phyloP scores from a whole-genome alignment of 768 basidiomycete species.

The Dendrothele bispora region DNA sequence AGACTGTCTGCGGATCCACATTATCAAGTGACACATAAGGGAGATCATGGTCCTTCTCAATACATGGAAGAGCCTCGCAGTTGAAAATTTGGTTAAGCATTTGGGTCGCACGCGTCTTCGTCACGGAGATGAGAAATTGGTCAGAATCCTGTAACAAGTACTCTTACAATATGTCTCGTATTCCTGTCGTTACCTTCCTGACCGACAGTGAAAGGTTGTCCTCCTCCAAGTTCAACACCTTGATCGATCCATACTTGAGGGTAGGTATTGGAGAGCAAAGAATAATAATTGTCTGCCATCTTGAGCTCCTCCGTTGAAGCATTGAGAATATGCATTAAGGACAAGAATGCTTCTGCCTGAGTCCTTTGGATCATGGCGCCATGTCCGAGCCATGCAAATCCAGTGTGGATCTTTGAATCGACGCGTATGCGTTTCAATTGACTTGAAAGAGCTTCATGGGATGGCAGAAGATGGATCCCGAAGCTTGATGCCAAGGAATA shows the following conservation, averaged over 20 bases:
- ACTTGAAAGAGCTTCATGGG: constrained; percentile 60
- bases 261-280: constrained; percentile 52
- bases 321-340: constrained; percentile 43
- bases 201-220: constrained; percentile 62
- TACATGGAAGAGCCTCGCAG: constrained; percentile 3
- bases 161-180: constrained; percentile 55
- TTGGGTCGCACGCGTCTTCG: constrained; percentile 48
- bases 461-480: constrained; percentile 56
- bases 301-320: constrained; percentile 48
- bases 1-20: constrained; percentile 11
- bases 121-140: too few species aligned
- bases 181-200: constrained; percentile 59
- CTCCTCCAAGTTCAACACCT: constrained; percentile 59
- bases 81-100: constrained; percentile 38
- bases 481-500: constrained; percentile 24
- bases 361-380: constrained; percentile 53
- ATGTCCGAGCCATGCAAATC: constrained; percentile 69
- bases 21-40: constrained; percentile 25
- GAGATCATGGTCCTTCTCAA: constrained; percentile 1
- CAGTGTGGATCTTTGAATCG: constrained; percentile 41
- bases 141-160: too few species aligned
- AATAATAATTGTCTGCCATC: constrained; percentile 75
- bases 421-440: constrained; percentile 44
- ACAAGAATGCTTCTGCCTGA: constrained; percentile 46
- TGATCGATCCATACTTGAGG: constrained; percentile 68